Percentiles rank a stretch among this genome's conserved stretches.
Conservation (phyloP, 768 basidiomycete genomes). For the Coprinellus micaceus region DNA sequence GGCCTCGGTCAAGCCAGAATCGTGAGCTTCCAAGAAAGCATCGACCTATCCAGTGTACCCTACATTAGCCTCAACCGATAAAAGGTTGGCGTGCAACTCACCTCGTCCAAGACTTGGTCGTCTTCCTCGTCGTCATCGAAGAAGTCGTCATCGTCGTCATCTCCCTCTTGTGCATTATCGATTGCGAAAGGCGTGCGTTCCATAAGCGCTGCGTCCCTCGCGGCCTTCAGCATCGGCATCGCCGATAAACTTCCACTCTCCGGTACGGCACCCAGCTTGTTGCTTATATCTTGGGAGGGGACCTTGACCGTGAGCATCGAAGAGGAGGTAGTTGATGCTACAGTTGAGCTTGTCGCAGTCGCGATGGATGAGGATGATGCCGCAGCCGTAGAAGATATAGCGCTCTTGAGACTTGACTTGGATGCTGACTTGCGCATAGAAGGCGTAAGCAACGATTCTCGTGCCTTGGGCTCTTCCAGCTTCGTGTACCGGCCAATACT, state of each 20-base stretch:
- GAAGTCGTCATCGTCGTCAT: conserved; percentile 65
- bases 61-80: no score
- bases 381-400: conserved; percentile 6
- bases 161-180: conserved; percentile 86
- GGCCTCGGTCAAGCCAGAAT: conserved; percentile 76
- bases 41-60: no score
- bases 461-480: conserved; percentile 82
- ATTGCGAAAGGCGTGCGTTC: conserved; percentile 96
- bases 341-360: conserved; percentile 10
- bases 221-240: conserved; percentile 67
- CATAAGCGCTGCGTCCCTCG: conserved; percentile 81
- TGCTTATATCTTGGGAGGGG: conserved; percentile 20
- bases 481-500: conserved; percentile 84
- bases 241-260: conserved; percentile 47
- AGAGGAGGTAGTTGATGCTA: conserved; percentile 24
- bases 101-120: conserved; percentile 84
- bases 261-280: conserved; percentile 28
- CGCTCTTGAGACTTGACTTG: conserved; percentile 42
- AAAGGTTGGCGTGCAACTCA: no score
- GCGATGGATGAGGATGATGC: neutral
- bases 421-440: conserved; percentile 58
- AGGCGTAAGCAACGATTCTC: conserved; percentile 80
- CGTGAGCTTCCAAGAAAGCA: conserved; percentile 72
- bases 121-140: conserved; percentile 57
- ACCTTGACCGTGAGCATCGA: conserved; percentile 53